Evolutionary conservation across 73 alveolate genomes (phyloP), one percentile per base, ranked within the genome.

Genomic region (Blepharisma japonicum): DNA sequence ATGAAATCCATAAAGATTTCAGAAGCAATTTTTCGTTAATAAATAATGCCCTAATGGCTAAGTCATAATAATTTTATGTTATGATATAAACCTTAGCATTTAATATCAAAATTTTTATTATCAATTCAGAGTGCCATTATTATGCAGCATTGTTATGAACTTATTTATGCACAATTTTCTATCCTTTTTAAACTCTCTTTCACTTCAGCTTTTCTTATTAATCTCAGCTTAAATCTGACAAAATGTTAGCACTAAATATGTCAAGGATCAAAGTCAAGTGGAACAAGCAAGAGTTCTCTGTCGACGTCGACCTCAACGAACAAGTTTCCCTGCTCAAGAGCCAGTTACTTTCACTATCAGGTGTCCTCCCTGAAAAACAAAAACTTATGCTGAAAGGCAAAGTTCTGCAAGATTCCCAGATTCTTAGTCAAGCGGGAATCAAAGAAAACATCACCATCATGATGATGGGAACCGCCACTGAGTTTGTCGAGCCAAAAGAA

Each of bases 401-500:
- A 56, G 61, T 71, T 5, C 76, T 82, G 7, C 20, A 89, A 84
- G 92, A 83, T 72, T 87, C 77, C 49, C 23, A 82, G 9, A 91
- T 82, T 45, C 71, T 89, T 56, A 21, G 78, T 18, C 55, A 71
- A 11, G 78, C 80, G 56, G 90, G 90, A 20, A 38, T 90, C 61
- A 66, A 78, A 51, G 86, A 79, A 47, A 95, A 89, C 55, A 68
- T 84, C 39, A 72, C 81, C 27, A 51, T 96, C 6, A 87, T 96
- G 90, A 83, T 96, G 89, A 83, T 93, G 92, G 99, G 99, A 6
- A 95, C 98, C 0, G 89, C 98, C 27, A 89, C 72, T 47, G 78
- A 88, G 81, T 67, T 86, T 9, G 81, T 77, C 71, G 79, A 86
- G 49, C 81, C 93, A 21, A 74, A 83, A 68, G 80, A 86, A 81